phyloP scores from a whole-genome alignment of 1,139 yeast genomes.

The Suhomyces atakaporum region DNA sequence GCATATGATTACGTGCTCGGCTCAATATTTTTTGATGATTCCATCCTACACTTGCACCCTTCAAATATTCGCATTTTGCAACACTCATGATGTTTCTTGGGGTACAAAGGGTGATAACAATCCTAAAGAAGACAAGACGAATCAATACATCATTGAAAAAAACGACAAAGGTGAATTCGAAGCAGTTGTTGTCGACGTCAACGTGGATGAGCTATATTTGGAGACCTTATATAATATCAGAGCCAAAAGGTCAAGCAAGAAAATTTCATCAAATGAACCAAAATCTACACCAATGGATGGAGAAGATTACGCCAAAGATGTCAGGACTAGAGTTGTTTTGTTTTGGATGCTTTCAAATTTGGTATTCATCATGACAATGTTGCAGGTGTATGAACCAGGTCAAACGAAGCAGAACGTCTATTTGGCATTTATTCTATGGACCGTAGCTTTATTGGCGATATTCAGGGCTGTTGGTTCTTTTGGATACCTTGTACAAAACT shows the following conservation, averaged over 20 bases:
- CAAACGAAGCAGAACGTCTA: slow-evolving; percentile 64
- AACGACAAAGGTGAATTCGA: slow-evolving; percentile 70
- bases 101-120: slow-evolving; percentile 94
- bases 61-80: slow-evolving; percentile 92
- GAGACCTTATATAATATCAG: slow-evolving; percentile 74
- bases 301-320: slow-evolving; percentile 92
- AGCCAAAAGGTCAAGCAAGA: slow-evolving; percentile 64
- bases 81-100: slow-evolving; percentile 96
- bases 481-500: slow-evolving; percentile 55
- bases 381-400: slow-evolving; percentile 74
- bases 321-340: slow-evolving; percentile 91
- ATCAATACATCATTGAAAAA: slow-evolving; percentile 49
- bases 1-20: slow-evolving; percentile 84
- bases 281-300: slow-evolving; percentile 43
- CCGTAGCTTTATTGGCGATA: slow-evolving; percentile 79
- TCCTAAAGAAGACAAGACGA: slow-evolving; percentile 53
- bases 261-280: slow-evolving; percentile 50
- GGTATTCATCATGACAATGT: slow-evolving; percentile 79
- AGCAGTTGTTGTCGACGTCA: slow-evolving; percentile 86
- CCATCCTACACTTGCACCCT: slow-evolving; percentile 92
- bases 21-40: slow-evolving; percentile 81
- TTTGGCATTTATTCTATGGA: slow-evolving; percentile 83
- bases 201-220: slow-evolving; percentile 83
- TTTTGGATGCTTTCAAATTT: slow-evolving; percentile 85
- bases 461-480: slow-evolving; percentile 80